phyloP scores from a whole-genome alignment of 768 basidiomycete species.

The Termitomyces titanicus region DNA sequence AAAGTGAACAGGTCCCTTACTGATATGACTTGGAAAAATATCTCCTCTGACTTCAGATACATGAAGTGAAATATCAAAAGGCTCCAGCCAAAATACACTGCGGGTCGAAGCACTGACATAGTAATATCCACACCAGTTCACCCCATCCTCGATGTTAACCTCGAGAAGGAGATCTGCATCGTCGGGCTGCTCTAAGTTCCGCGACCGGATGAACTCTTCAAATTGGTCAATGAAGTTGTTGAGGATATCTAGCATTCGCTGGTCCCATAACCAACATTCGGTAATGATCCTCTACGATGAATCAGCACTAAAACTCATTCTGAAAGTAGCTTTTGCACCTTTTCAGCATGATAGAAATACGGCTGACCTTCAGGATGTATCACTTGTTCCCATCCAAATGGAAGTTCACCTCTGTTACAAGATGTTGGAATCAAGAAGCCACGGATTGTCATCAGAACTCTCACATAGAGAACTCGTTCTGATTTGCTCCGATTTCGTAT shows the following conservation, averaged over 20 bases:
- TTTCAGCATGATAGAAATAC: slow-evolving; percentile 2
- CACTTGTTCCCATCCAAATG: slow-evolving; percentile 10
- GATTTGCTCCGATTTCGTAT: background rate
- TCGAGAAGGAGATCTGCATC: slow-evolving; percentile 6
- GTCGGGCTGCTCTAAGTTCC: slow-evolving; percentile 1
- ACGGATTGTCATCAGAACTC: background rate
- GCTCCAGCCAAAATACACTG: slow-evolving; percentile 11
- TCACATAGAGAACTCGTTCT: slow-evolving; percentile 2
- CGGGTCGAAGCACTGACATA: slow-evolving; percentile 5
- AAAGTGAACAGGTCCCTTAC: background rate
- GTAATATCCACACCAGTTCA: slow-evolving; percentile 10
- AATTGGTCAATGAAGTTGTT: background rate
- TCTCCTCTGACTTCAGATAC: background rate
- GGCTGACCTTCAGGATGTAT: slow-evolving; percentile 10
- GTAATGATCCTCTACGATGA: slow-evolving; percentile 3
- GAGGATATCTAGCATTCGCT: background rate
- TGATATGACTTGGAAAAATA: background rate
- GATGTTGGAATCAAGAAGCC: background rate
- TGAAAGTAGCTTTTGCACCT: background rate
- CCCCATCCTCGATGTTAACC: background rate
- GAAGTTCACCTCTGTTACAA: slow-evolving; percentile 1
- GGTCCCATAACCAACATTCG: slow-evolving; percentile 9
- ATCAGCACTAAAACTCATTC: background rate
- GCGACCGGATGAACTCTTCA: slow-evolving; percentile 2
- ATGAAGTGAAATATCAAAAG: background rate